Evolutionary conservation across 2,329 filamentous ascomycete species (phyloP).

Genomic region (Nannizzia gypsea): DNA sequence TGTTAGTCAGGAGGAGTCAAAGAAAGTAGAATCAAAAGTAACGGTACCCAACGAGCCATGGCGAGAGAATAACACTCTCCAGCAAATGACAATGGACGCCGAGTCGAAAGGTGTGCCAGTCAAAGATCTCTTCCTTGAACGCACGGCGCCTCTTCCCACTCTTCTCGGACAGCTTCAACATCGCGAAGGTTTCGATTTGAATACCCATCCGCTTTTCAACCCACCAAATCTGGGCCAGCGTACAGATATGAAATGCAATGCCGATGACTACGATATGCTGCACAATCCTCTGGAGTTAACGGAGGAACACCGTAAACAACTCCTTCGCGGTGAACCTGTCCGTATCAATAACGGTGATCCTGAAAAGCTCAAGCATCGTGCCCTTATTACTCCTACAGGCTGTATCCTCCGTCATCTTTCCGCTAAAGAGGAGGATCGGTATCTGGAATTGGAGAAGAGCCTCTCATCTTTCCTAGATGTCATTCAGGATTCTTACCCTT

Average conservation of each 20-base stretch:
- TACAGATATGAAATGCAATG: constrained; percentile 32
- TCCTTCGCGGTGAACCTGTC: constrained; percentile 33
- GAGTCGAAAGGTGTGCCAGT: constrained; percentile 24
- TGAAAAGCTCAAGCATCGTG: constrained; percentile 29
- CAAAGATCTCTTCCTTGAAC: constrained; percentile 32
- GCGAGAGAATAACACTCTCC: constrained; percentile 30
- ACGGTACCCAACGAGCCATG: constrained; percentile 23
- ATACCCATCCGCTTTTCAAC: constrained; percentile 31
- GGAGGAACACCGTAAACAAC: constrained; percentile 31
- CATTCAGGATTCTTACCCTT: constrained; percentile 28
- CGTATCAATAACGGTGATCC: constrained; percentile 25
- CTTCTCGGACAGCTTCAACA: constrained; percentile 31
- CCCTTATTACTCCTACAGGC: constrained; percentile 36
- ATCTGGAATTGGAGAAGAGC: constrained; percentile 34
- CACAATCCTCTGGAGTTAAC: constrained; percentile 31
- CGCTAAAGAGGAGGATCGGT: constrained; percentile 35
- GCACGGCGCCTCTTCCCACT: constrained; percentile 28
- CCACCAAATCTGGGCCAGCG: constrained; percentile 31
- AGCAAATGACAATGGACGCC: constrained; percentile 30
- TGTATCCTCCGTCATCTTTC: constrained; percentile 35
- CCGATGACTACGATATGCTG: constrained; percentile 30
- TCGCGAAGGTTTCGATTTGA: constrained; percentile 26
- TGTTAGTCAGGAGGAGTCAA: constrained; percentile 16
- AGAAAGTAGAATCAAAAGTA: constrained; percentile 9
- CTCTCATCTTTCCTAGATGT: constrained; percentile 22